Evolutionary conservation across 2,329 filamentous ascomycete species (phyloP), one percentile per base, ranked within the genome.

Genomic region (Botrytis tulipae): DNA sequence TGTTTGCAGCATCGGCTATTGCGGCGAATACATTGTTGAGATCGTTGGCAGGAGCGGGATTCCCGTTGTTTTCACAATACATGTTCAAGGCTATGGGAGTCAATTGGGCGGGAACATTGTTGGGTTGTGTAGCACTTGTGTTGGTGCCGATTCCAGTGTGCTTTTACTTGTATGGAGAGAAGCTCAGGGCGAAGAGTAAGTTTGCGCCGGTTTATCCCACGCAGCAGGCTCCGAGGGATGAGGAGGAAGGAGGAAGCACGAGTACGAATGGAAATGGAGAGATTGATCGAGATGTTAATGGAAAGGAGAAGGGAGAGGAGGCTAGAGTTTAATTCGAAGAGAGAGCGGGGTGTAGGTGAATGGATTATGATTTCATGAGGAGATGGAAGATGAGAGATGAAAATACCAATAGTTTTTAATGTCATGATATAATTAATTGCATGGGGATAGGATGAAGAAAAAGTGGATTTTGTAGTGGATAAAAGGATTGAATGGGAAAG

Each of bases 21-120:
- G 93, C 93, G 8, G 93, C 91, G 35, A 96, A 95, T 82, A 92
- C 93, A 0, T 92, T 97, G 79, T 83, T 97, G 54, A 90, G 94
- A 77, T 95, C 92, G 0, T 84, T 94, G 14, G 92, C 91, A 75
- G 93, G 92, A 76, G 92, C 93, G 3, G 90, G 87, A 1, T 96
- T 97, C 84, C 93, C 93, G 0, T 86, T 96, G 1, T 96, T 96
- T 81, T 89, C 92, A 0, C 87, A 85, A 2, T 90, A 93, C 78
- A 93, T 91, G 88, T 91, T 91, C 76, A 82, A 87, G 18, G 87
- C 87, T 63, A 83, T 91, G 81, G 87, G 88, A 60, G 89, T 91
- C 71, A 81, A 91, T 76, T 91, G 86, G 84, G 88, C 89, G 0
- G 83, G 87, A 10, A 91, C 89, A 1, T 81, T 91, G 18, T 84